A percentile compares a stretch with the other conserved stretches of the same genome.
Evolutionary conservation across 179 eudicot genomes (phyloP).

Genomic region (Beta corolliflora): DNA sequence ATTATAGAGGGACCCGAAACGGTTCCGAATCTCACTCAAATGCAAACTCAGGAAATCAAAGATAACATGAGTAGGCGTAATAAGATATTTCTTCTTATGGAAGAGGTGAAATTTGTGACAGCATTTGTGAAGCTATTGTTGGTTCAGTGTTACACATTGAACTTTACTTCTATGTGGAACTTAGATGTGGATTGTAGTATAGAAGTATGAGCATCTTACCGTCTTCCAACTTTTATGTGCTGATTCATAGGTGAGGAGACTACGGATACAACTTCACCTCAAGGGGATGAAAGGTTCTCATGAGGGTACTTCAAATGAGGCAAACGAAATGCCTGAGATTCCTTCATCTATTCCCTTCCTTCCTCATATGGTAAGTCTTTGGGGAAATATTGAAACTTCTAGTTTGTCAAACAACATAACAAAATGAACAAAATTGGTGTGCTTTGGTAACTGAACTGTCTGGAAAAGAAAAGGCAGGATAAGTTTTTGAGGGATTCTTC

Average conservation of each 20-base stretch:
- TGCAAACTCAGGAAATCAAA: slow-evolving; percentile 79
- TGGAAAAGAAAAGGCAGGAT: background rate
- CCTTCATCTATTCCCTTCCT: slow-evolving; percentile 92
- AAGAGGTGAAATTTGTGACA: slow-evolving; percentile 57
- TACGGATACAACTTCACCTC: slow-evolving; percentile 80
- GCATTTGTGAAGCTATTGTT: background rate
- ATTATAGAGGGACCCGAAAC: slow-evolving; percentile 98
- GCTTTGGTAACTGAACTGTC: slow-evolving; percentile 8
- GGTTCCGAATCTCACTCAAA: slow-evolving; percentile 76
- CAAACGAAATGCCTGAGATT: slow-evolving; percentile 83
- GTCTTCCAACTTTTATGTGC: background rate
- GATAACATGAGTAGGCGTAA: slow-evolving; percentile 95
- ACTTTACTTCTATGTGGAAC: background rate
- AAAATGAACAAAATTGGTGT: background rate
- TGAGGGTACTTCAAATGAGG: slow-evolving; percentile 52
- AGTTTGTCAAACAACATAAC: background rate
- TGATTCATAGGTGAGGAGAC: slow-evolving; percentile 65
- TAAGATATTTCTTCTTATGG: slow-evolving; percentile 97
- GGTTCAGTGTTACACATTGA: background rate
- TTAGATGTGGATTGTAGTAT: too few relatives aligned
- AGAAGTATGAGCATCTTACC: background rate
- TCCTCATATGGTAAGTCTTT: slow-evolving; percentile 67
- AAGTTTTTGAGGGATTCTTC: background rate
- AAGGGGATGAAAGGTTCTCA: slow-evolving; percentile 51
- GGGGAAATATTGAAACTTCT: background rate